These are phyloP conservation scores for Porogramme epimiltina DNA, from an alignment of 1,284 basidiomycete species.

Conservation along the genomic window DNA sequence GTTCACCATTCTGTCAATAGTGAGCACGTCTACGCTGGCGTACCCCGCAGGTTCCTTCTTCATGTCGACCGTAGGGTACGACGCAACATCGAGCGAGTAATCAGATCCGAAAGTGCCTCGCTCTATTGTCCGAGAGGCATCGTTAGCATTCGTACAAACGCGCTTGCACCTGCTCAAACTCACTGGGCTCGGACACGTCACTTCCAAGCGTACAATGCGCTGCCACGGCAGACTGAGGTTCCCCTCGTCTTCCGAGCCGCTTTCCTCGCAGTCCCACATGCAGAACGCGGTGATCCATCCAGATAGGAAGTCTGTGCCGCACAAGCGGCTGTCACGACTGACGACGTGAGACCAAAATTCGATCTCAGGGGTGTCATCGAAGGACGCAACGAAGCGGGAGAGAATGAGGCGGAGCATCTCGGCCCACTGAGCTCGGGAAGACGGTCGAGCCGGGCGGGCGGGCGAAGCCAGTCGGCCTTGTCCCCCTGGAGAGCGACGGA, in stretches of 20 bases:
- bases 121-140: too few relatives aligned
- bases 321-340: neutral
- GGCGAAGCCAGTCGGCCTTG: constrained; percentile 37
- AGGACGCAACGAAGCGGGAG: constrained; percentile 36
- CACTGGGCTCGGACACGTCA: too few relatives aligned
- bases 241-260: neutral
- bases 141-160: too few relatives aligned
- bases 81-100: neutral
- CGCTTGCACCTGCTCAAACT: too few relatives aligned
- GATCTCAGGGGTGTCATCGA: constrained; percentile 33
- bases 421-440: constrained; percentile 39
- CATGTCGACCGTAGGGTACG: neutral
- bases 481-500: constrained; percentile 45
- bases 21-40: neutral
- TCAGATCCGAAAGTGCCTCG: too few relatives aligned
- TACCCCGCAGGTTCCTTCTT: neutral
- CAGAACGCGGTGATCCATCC: neutral
- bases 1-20: neutral
- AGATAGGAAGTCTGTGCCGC: neutral
- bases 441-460: constrained; percentile 36
- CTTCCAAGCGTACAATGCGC: too few relatives aligned
- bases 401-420: constrained; percentile 38
- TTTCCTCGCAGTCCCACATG: neutral
- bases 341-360: neutral
- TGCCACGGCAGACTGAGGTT: too few relatives aligned